Conservation (phyloP, 208 protist genomes). For the Leishmania lainsoni region DNA sequence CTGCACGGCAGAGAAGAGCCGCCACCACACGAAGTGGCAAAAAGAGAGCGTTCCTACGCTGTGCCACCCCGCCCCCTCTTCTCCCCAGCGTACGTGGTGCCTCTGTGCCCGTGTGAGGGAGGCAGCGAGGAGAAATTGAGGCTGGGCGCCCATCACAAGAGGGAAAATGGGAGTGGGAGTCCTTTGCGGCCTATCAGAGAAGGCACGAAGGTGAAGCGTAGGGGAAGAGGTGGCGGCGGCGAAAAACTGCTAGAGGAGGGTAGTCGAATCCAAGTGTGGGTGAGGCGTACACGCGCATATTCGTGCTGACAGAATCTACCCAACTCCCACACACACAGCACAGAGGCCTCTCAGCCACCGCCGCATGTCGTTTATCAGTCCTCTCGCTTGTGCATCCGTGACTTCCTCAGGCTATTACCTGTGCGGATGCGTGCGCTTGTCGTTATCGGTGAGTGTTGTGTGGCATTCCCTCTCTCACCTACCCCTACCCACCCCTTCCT, state of each 20-base stretch:
- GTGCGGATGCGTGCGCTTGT: background rate
- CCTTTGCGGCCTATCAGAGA: background rate
- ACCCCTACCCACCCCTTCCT: background rate
- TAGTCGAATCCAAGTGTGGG: background rate
- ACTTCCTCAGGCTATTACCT: background rate
- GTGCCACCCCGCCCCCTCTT: too few species aligned
- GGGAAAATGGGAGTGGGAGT: background rate
- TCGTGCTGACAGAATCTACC: background rate
- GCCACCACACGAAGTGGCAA: too few species aligned
- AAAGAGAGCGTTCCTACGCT: too few species aligned
- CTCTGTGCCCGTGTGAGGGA: background rate
- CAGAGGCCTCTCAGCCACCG: background rate
- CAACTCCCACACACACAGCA: background rate
- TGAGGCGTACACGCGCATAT: background rate
- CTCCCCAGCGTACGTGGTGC: too few species aligned
- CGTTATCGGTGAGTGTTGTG: background rate
- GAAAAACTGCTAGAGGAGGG: background rate
- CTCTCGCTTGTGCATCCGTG: background rate
- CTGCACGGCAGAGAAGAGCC: too few species aligned
- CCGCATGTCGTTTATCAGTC: background rate
- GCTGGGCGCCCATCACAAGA: background rate
- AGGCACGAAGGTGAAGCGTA: background rate
- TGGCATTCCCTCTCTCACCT: background rate
- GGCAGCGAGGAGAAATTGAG: background rate
- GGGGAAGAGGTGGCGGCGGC: background rate